phyloP scores from a whole-genome alignment of 495 filamentous ascomycete species.

The Daldinia vernicosa region DNA sequence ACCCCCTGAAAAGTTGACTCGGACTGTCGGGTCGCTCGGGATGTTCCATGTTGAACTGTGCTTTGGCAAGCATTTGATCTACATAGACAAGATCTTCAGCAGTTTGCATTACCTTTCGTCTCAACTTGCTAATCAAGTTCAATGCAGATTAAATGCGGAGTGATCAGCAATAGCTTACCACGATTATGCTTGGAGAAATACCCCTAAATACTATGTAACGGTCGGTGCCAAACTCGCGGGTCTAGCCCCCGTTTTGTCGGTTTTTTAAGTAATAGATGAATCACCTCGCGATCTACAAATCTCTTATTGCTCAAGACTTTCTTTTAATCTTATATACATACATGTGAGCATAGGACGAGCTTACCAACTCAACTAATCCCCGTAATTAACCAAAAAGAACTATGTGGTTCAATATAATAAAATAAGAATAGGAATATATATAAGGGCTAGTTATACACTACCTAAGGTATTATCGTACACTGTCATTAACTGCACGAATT shows the following conservation, averaged over 20 bases:
- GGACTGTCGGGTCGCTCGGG: conserved; percentile 1
- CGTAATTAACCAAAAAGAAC: background rate
- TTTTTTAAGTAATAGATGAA: background rate
- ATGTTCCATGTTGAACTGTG: conserved; percentile 5
- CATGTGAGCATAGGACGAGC: background rate
- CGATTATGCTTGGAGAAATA: background rate
- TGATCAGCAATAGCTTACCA: conserved; percentile 14
- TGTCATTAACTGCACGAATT: background rate
- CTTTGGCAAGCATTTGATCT: conserved; percentile 1
- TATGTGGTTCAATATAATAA: background rate
- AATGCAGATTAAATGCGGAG: conserved; percentile 13
- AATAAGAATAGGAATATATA: background rate
- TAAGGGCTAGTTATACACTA: background rate
- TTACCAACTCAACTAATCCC: background rate
- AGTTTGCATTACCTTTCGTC: conserved; percentile 2
- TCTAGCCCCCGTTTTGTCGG: conserved; percentile 2
- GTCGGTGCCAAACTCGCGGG: conserved; percentile 15
- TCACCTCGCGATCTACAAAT: conserved; percentile 13
- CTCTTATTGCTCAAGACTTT: background rate
- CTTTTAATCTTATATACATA: background rate
- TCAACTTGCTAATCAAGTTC: background rate
- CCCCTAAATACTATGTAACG: background rate
- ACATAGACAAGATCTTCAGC: conserved; percentile 27
- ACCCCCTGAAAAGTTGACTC: conserved; percentile 1
- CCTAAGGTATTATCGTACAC: background rate